Evolutionary conservation across 495 filamentous ascomycete species (phyloP), one percentile per base, ranked within the genome.

Genomic region (Xylaria palmicola): DNA sequence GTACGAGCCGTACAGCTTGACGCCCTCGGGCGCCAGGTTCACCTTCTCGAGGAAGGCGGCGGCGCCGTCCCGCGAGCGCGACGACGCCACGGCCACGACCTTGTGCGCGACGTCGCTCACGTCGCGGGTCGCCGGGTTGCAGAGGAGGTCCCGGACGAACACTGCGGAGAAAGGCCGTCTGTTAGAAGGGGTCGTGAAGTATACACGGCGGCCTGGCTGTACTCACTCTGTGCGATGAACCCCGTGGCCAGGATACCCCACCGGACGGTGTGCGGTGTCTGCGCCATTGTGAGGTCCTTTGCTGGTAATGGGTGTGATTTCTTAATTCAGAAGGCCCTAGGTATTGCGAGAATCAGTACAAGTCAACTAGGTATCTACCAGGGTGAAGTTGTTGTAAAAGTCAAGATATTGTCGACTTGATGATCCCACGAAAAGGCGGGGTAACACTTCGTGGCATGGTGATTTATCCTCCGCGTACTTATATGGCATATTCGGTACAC

Each of bases 161-260:
- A 77, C 88, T 89, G 65, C 9, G 32, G 37, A n/a, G n/a, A n/a
- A n/a, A n/a, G n/a, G n/a, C n/a, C n/a, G n/a, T n/a, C n/a, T n/a
- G n/a, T n/a, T n/a, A n/a, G n/a, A n/a, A n/a, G n/a, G n/a, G n/a
- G n/a, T n/a, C n/a, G n/a, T n/a, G n/a, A n/a, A n/a, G n/a, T n/a
- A n/a, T n/a, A n/a, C n/a, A n/a, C n/a, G n/a, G n/a, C n/a, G n/a
- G n/a, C n/a, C n/a, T n/a, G 39, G 13, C 41, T 30, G 26, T 37
- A 75, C 79, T 69, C 75, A 89, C 88, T 82, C 70, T 86, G 79
- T 29, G 90, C 90, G 62, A 94, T 93, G 70, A 88, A 83, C 54
- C 90, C 90, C 20, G 90, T 93, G 66, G 90, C 90, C 74, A 94
- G 78, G 69, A 94, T 92, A 70, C 90, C 90, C 90, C 90, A 93